Conservation (phyloP, 2,329 filamentous ascomycete genomes). For the Ceratocystis smalleyi region DNA sequence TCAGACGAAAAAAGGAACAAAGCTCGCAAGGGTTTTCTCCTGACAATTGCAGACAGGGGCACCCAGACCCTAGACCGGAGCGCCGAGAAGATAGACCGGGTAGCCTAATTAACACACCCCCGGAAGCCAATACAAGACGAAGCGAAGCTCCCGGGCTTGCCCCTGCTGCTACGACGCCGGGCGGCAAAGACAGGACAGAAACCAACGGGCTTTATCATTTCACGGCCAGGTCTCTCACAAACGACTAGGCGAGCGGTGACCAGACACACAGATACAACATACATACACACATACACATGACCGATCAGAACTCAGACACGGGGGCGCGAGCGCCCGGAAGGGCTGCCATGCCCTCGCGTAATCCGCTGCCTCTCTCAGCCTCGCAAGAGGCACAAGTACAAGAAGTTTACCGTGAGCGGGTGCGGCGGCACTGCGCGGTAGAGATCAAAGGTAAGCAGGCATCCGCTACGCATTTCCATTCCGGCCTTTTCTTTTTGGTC, state of each 20-base stretch:
- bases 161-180: no score
- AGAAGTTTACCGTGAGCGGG: conserved; percentile 65
- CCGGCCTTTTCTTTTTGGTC: neutral
- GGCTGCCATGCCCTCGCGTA: conserved; percentile 44
- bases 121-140: no score
- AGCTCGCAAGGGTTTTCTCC: neutral
- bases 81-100: no score
- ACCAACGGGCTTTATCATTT: no score
- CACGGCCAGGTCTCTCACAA: no score
- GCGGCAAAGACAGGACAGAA: no score
- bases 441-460: conserved; percentile 55
- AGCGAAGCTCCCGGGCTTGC: no score
- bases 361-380: conserved; percentile 69
- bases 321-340: conserved; percentile 17
- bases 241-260: no score
- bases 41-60: no score
- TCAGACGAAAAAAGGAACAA: neutral
- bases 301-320: neutral
- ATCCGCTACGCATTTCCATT: neutral
- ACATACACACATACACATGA: neutral
- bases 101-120: no score
- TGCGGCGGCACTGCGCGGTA: conserved; percentile 56
- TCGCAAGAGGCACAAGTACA: conserved; percentile 69
- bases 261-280: neutral
- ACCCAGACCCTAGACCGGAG: no score